phyloP scores from a whole-genome alignment of 2,329 filamentous ascomycete species.

The Trichoderma gracile region DNA sequence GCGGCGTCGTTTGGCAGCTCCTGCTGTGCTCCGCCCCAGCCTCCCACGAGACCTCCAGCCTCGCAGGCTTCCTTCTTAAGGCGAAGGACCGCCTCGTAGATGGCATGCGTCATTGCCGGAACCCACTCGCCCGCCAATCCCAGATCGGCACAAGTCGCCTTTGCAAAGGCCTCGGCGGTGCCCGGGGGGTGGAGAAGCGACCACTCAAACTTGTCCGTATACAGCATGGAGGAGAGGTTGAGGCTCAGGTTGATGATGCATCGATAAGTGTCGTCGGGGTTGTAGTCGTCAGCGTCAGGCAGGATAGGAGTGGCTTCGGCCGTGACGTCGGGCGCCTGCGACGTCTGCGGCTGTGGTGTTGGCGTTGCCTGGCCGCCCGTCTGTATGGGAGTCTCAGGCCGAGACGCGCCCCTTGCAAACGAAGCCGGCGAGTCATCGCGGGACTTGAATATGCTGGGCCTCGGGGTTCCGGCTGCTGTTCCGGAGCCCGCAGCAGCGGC shows the following conservation, averaged over 20 bases:
- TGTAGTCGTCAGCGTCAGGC: slow-evolving; percentile 69
- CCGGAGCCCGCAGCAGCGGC: slow-evolving; percentile 28
- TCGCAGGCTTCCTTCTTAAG: slow-evolving; percentile 97
- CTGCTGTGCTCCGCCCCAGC: slow-evolving; percentile 57
- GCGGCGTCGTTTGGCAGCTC: slow-evolving; percentile 90
- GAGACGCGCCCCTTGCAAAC: slow-evolving; percentile 43
- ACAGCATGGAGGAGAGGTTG: slow-evolving; percentile 86
- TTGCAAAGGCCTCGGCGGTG: slow-evolving; percentile 88
- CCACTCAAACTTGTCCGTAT: slow-evolving; percentile 98
- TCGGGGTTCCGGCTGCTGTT: slow-evolving; percentile 34
- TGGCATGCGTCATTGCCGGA: slow-evolving; percentile 89
- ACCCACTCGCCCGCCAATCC: slow-evolving; percentile 92
- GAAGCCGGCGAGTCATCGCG: slow-evolving; percentile 44
- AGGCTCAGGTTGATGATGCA: slow-evolving; percentile 90
- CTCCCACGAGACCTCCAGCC: slow-evolving; percentile 79
- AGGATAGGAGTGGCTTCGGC: slow-evolving; percentile 66
- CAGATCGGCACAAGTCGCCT: slow-evolving; percentile 88
- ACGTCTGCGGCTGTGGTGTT: slow-evolving; percentile 47
- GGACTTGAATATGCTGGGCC: slow-evolving; percentile 39
- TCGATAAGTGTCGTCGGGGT: slow-evolving; percentile 91
- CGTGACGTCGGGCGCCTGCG: slow-evolving; percentile 56
- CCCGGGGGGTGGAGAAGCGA: slow-evolving; percentile 89
- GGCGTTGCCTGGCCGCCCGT: slow-evolving; percentile 54
- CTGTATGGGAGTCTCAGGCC: slow-evolving; percentile 58
- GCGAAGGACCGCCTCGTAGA: slow-evolving; percentile 90